Conservation (phyloP, 495 filamentous ascomycete genomes). For the Neurospora pannonica region DNA sequence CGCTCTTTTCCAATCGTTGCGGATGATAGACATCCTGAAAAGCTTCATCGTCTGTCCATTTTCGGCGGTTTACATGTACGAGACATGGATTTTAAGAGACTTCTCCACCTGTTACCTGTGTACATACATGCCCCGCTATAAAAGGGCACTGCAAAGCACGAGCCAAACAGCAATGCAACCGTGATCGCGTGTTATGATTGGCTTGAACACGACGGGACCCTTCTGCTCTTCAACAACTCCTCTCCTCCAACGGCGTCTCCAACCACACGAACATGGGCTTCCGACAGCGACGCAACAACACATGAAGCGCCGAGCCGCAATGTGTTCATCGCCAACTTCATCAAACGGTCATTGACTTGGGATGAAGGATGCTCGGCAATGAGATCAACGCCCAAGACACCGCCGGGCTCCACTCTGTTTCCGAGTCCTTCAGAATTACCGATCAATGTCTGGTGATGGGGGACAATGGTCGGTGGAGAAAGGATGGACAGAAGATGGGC, state of each 20-base stretch:
- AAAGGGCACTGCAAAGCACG: background rate
- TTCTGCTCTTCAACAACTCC: background rate
- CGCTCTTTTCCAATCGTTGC: background rate
- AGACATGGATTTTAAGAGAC: background rate
- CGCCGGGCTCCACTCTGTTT: background rate
- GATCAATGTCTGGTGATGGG: background rate
- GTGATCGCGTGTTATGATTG: background rate
- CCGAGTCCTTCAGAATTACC: background rate
- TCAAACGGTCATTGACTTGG: background rate
- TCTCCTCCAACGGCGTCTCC: background rate
- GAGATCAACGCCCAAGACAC: background rate
- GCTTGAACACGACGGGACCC: background rate
- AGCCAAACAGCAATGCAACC: background rate
- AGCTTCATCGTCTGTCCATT: background rate
- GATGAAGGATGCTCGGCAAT: background rate
- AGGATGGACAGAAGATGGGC: background rate
- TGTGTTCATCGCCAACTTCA: background rate
- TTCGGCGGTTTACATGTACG: background rate
- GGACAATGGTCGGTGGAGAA: background rate
- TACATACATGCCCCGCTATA: background rate
- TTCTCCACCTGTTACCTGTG: background rate
- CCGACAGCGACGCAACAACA: background rate
- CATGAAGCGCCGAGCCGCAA: background rate
- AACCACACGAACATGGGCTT: background rate
- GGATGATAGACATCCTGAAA: background rate